Percentiles rank a stretch among this genome's conserved stretches.
Evolutionary conservation across 2,329 filamentous ascomycete species (phyloP).

Genomic region (Xylaria sp.): DNA sequence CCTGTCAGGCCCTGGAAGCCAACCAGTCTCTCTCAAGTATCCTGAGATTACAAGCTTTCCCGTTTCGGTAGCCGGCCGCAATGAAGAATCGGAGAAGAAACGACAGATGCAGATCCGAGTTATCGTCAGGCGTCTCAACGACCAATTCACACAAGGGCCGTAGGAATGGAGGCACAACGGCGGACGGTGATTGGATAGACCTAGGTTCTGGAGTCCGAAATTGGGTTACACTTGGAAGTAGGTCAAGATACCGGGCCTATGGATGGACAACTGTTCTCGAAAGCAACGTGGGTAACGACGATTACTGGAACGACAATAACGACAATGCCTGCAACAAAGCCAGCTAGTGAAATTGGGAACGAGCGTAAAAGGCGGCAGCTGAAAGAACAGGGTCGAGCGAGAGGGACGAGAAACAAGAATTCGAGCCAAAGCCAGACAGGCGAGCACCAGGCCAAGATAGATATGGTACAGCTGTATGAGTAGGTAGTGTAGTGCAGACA

Average conservation of each 20-base stretch:
- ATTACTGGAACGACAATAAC: slow-evolving; percentile 17
- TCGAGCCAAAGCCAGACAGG: slow-evolving; percentile 37
- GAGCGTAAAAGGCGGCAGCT: slow-evolving; percentile 41
- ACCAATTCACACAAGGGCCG: slow-evolving; percentile 45
- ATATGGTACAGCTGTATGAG: slow-evolving; percentile 21
- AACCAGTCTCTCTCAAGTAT: slow-evolving; percentile 37
- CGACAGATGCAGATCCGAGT: slow-evolving; percentile 44
- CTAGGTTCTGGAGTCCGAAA: slow-evolving; percentile 38
- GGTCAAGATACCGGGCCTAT: slow-evolving; percentile 34
- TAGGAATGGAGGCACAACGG: slow-evolving; percentile 37
- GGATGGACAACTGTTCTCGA: slow-evolving; percentile 31
- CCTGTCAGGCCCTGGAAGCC: slow-evolving; percentile 39
- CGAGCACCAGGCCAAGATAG: slow-evolving; percentile 38
- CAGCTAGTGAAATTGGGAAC: slow-evolving; percentile 42
- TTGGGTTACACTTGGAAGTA: slow-evolving; percentile 34
- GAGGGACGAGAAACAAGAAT: slow-evolving; percentile 39
- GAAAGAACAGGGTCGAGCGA: slow-evolving; percentile 28
- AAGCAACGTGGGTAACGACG: slow-evolving; percentile 23
- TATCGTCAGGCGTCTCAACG: slow-evolving; percentile 42
- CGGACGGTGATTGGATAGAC: slow-evolving; percentile 41
- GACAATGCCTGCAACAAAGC: slow-evolving; percentile 31
- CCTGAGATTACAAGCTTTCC: slow-evolving; percentile 39
- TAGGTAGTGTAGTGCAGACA: slow-evolving; percentile 8
- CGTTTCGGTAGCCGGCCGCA: slow-evolving; percentile 40
- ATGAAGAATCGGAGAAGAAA: slow-evolving; percentile 38